These are phyloP conservation scores for Peribolospora kevripleyi DNA, from an alignment of 768 basidiomycete species.

Conservation along the genomic window DNA sequence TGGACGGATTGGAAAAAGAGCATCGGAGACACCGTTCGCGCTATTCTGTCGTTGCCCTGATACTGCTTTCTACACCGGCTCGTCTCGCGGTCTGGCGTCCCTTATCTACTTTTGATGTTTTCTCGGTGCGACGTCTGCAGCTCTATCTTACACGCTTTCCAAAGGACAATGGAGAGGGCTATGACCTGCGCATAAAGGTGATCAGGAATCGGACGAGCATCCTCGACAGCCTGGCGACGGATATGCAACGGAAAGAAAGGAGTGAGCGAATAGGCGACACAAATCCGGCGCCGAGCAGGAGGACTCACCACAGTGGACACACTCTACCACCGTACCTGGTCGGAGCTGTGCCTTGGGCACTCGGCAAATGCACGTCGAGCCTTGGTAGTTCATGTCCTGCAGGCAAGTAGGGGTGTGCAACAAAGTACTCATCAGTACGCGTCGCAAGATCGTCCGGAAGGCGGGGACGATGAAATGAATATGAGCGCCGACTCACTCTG, in stretches of 20 bases:
- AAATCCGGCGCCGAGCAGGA: background rate
- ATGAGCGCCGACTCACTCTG: constrained; percentile 26
- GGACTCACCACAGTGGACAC: constrained; percentile 77
- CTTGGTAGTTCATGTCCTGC: constrained; percentile 98
- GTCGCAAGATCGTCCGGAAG: background rate
- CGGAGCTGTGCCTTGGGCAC: constrained; percentile 87
- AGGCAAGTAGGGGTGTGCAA: constrained; percentile 4
- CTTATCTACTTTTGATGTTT: no score
- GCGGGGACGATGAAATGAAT: background rate
- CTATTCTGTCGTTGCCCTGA: no score
- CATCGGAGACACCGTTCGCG: no score
- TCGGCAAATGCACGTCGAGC: constrained; percentile 89
- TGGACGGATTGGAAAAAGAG: no score
- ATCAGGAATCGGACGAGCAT: constrained; percentile 62
- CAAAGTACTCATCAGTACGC: constrained; percentile 2
- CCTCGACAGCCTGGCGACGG: constrained; percentile 48
- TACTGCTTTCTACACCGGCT: no score
- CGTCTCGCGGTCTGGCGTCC: no score
- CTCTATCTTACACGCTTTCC: no score
- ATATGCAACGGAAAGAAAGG: background rate
- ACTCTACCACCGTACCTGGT: constrained; percentile 75
- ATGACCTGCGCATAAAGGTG: no score
- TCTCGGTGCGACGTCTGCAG: no score
- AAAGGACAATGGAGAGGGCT: no score
- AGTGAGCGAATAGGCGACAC: background rate